Base-by-base conservation (phyloP, 306 rosid genomes). In the Calophaca sinica region DNA sequence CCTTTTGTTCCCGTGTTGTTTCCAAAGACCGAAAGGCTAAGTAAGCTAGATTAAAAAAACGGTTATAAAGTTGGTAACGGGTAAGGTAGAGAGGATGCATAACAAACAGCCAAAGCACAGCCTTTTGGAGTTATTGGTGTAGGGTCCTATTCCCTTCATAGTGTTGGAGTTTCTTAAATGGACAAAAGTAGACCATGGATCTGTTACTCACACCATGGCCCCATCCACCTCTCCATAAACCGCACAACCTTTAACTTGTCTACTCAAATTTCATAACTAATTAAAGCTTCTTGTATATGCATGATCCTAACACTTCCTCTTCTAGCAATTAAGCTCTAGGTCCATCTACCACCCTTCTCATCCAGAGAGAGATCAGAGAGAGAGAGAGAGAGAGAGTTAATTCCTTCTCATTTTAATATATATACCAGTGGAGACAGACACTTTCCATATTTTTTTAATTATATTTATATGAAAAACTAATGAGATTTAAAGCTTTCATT, bases 81-180 rank as follows among this genome's bases (percentile, higher is more conserved):
- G 59, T 20, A 57, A 12, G 72, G 41, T 61, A 20, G 26, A 20
- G 26, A 20, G 26, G 26, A 44, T 11, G 33, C 0, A 28, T 11
- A 29, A 39, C 2, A 70, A 64, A 64, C 20, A 5, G 57, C 71
- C 79, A 58, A 57, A 72, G 50, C 70, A 76, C 75, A 46, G 61
- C 67, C 74, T 76, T 81, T 64, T 57, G 78, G 70, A 76, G 85
- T 63, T 72, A 81, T 71, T 76, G 69, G 51, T 61, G 66, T 75
- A 64, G 73, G 70, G 77, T 51, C 67, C 26, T 1, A 0, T 68
- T 65, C 69, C 29, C 55, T 76, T 64, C 79, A 76, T 35, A 2
- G 11, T 12, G 33, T 12, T 6, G 29, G 14, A 54, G 49, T 54
- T 69, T 59, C 33, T 29, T 61, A 49, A 50, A 50, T n/a, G 64